These are phyloP conservation scores for Ophiostoma ulmi DNA, from an alignment of 2,329 filamentous ascomycete genomes.

Conservation along the genomic window DNA sequence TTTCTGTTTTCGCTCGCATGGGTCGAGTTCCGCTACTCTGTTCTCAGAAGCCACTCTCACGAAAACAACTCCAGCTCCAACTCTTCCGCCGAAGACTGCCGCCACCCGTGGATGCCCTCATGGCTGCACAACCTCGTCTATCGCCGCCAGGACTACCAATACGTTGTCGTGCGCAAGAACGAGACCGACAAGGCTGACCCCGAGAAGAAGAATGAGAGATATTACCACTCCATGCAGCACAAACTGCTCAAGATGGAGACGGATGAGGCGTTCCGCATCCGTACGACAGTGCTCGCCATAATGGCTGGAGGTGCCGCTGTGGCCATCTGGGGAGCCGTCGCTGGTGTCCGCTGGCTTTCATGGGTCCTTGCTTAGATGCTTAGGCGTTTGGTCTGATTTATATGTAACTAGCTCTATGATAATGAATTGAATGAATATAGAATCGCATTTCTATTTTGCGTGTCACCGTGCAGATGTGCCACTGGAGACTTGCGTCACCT, in stretches of 20 bases:
- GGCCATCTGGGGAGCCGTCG: slow-evolving; percentile 33
- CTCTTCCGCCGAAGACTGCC: slow-evolving; percentile 18
- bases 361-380: neutral
- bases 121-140: slow-evolving; percentile 43
- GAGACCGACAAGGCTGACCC: slow-evolving; percentile 24
- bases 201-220: slow-evolving; percentile 31
- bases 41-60: slow-evolving; percentile 43
- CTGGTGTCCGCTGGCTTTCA: slow-evolving; percentile 26
- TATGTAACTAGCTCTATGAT: neutral
- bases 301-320: slow-evolving; percentile 39
- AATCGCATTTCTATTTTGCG: neutral
- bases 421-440: neutral
- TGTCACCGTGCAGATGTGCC: neutral
- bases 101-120: slow-evolving; percentile 31
- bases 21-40: slow-evolving; percentile 54
- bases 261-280: slow-evolving; percentile 58
- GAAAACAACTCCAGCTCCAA: slow-evolving; percentile 21
- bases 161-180: slow-evolving; percentile 28
- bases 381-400: neutral
- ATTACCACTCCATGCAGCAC: slow-evolving; percentile 54
- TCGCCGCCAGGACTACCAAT: slow-evolving; percentile 34
- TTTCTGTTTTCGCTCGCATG: slow-evolving; percentile 62
- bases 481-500: neutral
- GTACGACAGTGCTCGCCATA: slow-evolving; percentile 48
- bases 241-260: slow-evolving; percentile 59